Base-by-base conservation (phyloP, 345 rosid genomes). In the Euphorbia tirucalli region DNA sequence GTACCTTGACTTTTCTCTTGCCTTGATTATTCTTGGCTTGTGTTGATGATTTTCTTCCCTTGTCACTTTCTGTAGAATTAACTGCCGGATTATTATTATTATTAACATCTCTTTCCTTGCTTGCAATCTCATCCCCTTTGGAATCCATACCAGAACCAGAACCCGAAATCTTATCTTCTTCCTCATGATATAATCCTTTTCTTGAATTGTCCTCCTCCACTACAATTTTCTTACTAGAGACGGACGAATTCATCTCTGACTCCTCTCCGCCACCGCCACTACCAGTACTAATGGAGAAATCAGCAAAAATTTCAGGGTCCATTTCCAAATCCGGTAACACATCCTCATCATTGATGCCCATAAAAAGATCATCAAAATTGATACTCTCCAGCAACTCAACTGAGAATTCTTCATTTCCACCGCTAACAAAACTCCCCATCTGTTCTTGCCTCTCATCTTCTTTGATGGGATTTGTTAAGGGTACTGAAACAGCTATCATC, bases 321-420 rank as follows among this genome's bases (percentile, higher is more conserved):
- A 88, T 79, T 81, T 91, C 97, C 91, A 90, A 78, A 59, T 86
- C 96, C 2, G 95, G 93, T 25, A 87, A 68, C 65, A 71, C 72
- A 61, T 87, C 93, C 7, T 79, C 90, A 28, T 81, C 91, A 49
- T 85, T 67, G 24, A 93, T 83, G 3, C 90, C 90, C 62, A 77
- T 50, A 30, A 91, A 90, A 79, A 94, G 81, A 74, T 94, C 92
- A 18, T 89, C 96, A 62, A 92, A 92, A 77, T 90, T 88, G 54
- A 92, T 90, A 69, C 86, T 84, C 35, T 87, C 95, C 0, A 85
- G 79, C 76, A 86, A 58, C 74, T 88, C 86, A 44, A 46, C 52
- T 46, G 85, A 80, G 74, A 87, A 84, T 56, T 75, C 83, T 27
- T 79, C 80, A 46, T 66, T 66, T 74, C 66, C 78, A 65, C 72